Evolutionary conservation across 768 basidiomycete genomes (phyloP).

Genomic region (Clathrus columnatus): DNA sequence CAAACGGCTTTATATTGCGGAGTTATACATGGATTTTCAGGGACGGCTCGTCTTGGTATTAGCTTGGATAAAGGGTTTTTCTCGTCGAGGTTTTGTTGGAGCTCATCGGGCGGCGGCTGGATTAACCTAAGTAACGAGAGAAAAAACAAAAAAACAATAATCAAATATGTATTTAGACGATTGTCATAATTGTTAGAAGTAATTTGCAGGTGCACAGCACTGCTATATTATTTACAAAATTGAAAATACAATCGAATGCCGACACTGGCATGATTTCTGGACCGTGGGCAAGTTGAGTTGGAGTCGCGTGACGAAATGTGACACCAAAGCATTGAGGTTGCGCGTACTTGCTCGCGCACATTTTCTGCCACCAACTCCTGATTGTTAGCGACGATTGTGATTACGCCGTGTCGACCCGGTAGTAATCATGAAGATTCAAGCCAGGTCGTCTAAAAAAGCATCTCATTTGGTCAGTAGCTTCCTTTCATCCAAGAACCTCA

Average conservation of each 20-base stretch:
- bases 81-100: conserved; percentile 49
- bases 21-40: conserved; percentile 54
- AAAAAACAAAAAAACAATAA: conserved; percentile 6
- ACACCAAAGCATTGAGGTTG: neutral
- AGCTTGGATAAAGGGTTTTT: conserved; percentile 62
- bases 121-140: conserved; percentile 26
- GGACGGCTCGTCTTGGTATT: conserved; percentile 44
- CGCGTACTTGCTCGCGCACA: conserved; percentile 6
- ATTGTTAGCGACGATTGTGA: neutral
- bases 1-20: conserved; percentile 40
- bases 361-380: neutral
- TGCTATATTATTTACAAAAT: no score
- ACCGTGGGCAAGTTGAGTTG: neutral
- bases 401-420: conserved; percentile 5
- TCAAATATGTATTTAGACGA: conserved; percentile 4
- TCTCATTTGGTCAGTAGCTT: conserved; percentile 57
- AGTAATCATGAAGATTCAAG: conserved; percentile 73
- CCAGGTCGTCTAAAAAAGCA: conserved; percentile 52
- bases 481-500: neutral
- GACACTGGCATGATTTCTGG: neutral
- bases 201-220: no score
- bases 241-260: no score
- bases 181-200: neutral
- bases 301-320: neutral
- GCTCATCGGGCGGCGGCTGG: conserved; percentile 69